phyloP scores from a whole-genome alignment of 371 early-diverging fungal species.

The Mortierella sp. region DNA sequence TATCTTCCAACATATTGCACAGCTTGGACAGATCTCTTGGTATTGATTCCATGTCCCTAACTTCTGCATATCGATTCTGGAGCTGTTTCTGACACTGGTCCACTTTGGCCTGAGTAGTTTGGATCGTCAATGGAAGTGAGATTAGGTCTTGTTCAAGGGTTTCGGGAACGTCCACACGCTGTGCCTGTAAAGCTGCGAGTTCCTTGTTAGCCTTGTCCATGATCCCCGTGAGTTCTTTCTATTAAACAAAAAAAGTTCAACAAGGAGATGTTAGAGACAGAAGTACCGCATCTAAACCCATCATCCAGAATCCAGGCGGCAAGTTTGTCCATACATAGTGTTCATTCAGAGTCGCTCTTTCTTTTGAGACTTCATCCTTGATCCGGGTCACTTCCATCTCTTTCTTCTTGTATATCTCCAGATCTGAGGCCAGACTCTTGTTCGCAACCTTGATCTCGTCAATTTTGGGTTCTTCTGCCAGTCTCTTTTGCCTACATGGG shows the following conservation, averaged over 20 bases:
- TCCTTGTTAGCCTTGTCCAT: constrained; percentile 29
- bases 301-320: neutral
- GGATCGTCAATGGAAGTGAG: constrained; percentile 29
- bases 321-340: constrained; percentile 7
- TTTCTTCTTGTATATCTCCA: constrained; percentile 24
- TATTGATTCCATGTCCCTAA: constrained; percentile 20
- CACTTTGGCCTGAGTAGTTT: constrained; percentile 2
- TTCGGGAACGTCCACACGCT: constrained; percentile 39
- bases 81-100: constrained; percentile 22
- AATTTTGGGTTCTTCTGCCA: constrained; percentile 30
- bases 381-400: constrained; percentile 16
- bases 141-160: constrained; percentile 36
- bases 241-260: neutral
- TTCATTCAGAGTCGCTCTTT: constrained; percentile 14
- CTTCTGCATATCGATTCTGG: constrained; percentile 13
- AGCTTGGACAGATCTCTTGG: constrained; percentile 19
- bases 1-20: constrained; percentile 27
- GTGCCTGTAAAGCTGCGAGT: constrained; percentile 16
- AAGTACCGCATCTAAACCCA: no score
- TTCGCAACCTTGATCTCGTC: constrained; percentile 32
- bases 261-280: neutral
- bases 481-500: constrained; percentile 27
- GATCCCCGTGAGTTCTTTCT: constrained; percentile 23
- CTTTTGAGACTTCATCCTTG: constrained; percentile 27
- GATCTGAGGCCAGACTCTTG: constrained; percentile 18